A percentile compares a stretch with the other conserved stretches of the same genome.
phyloP scores from a whole-genome alignment of 2,329 filamentous ascomycete genomes.

The Fusarium sp. region DNA sequence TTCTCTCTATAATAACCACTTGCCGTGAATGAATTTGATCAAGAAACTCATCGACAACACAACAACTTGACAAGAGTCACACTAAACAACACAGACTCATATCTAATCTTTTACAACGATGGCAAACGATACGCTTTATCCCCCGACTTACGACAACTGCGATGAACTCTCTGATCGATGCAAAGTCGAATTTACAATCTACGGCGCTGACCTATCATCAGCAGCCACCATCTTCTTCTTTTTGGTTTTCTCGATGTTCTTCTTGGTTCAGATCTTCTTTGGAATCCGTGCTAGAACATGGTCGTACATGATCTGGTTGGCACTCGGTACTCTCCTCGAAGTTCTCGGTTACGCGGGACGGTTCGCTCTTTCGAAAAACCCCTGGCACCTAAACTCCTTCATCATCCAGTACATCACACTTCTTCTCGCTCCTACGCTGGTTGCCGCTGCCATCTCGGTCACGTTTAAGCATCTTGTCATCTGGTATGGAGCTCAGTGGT shows the following conservation, averaged over 20 bases:
- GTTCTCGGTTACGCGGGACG: slow-evolving; percentile 53
- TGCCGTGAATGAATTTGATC: neutral
- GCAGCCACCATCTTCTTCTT: slow-evolving; percentile 46
- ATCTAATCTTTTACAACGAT: neutral
- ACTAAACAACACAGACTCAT: neutral
- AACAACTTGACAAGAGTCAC: neutral
- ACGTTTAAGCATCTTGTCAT: slow-evolving; percentile 56
- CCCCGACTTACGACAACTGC: slow-evolving; percentile 28
- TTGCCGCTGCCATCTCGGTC: slow-evolving; percentile 56
- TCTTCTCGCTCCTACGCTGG: slow-evolving; percentile 53
- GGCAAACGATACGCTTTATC: neutral
- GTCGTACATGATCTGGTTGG: slow-evolving; percentile 49
- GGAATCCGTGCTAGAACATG: slow-evolving; percentile 50
- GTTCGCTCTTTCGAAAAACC: slow-evolving; percentile 50
- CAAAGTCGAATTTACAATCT: slow-evolving; percentile 39
- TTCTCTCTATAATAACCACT: neutral
- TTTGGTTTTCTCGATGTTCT: slow-evolving; percentile 46
- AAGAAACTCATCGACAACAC: neutral
- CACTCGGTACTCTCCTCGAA: slow-evolving; percentile 52
- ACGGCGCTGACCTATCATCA: slow-evolving; percentile 36
- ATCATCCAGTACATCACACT: slow-evolving; percentile 53
- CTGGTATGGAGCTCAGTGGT: slow-evolving; percentile 52
- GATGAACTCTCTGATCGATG: slow-evolving; percentile 37
- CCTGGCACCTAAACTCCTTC: slow-evolving; percentile 52
- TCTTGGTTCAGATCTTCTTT: slow-evolving; percentile 46